A percentile compares a stretch with the other conserved stretches of the same genome.
These are phyloP conservation scores for Alternaria brassicae DNA, from an alignment of 2,329 filamentous ascomycete genomes.

Conservation along the genomic window DNA sequence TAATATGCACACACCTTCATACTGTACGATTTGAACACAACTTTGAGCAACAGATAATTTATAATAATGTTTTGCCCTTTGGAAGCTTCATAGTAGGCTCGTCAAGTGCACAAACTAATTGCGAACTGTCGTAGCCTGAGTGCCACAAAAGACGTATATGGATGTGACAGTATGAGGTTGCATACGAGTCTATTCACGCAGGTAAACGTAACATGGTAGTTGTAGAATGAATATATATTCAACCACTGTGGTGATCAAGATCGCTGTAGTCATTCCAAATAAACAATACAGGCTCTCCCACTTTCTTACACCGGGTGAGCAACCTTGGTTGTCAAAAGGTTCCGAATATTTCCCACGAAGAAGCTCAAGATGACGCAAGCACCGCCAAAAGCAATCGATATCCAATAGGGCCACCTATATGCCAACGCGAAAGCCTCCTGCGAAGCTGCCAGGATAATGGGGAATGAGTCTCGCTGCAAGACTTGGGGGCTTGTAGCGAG, in stretches of 20 bases:
- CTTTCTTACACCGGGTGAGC: constrained; percentile 15
- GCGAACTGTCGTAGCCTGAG: background rate
- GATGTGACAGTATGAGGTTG: background rate
- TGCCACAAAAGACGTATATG: no score
- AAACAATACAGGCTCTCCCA: background rate
- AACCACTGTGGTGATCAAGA: background rate
- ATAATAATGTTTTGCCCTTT: background rate
- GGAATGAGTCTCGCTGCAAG: constrained; percentile 53
- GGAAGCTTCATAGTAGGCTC: background rate
- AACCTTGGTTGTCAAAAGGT: constrained; percentile 28
- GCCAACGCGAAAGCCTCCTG: constrained; percentile 64
- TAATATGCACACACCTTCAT: background rate
- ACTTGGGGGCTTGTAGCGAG: constrained; percentile 56
- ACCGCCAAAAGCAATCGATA: constrained; percentile 67
- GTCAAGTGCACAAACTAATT: background rate
- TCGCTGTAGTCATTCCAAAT: background rate
- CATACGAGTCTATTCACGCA: background rate
- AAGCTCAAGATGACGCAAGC: constrained; percentile 64
- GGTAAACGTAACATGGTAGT: background rate
- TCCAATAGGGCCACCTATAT: constrained; percentile 68
- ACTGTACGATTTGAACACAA: background rate
- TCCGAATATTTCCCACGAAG: constrained; percentile 65
- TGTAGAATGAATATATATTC: background rate
- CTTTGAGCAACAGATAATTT: background rate
- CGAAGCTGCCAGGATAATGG: constrained; percentile 60